Percentiles rank a stretch among this genome's conserved stretches.
phyloP scores from a whole-genome alignment of 331 rosid genomes.

The Acacia concinna region DNA sequence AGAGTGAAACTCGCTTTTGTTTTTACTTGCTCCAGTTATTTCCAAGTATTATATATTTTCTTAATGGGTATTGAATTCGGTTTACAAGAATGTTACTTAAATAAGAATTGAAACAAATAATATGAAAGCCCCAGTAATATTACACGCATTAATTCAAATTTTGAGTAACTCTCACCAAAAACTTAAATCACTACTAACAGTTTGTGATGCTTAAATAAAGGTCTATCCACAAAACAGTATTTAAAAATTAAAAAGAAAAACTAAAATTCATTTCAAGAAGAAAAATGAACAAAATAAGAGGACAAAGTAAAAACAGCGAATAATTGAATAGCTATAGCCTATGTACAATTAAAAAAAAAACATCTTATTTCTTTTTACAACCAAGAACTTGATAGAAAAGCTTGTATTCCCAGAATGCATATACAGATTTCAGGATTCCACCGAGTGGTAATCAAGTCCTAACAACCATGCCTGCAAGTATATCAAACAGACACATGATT shows the following conservation, averaged over 20 bases:
- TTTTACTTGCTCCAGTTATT: not conserved
- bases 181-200: not conserved
- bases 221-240: not conserved
- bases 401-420: not conserved
- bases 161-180: not conserved
- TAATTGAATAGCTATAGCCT: not conserved
- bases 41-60: not conserved
- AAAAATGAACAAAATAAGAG: not conserved
- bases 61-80: not conserved
- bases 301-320: not conserved
- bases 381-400: not conserved
- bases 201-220: not conserved
- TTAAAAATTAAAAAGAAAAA: not conserved
- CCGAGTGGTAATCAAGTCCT: not conserved
- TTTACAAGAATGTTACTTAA: not conserved
- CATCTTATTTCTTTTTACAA: not conserved
- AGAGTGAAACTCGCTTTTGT: not conserved
- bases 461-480: conserved; percentile 1
- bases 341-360: not conserved
- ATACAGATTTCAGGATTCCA: not conserved
- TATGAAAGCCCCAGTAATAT: not conserved
- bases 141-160: not conserved
- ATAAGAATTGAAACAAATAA: not conserved
- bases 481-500: not conserved
- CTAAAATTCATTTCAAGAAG: not conserved